These are phyloP conservation scores for Penicillium taxi DNA, from an alignment of 495 filamentous ascomycete species.

Conservation along the genomic window DNA sequence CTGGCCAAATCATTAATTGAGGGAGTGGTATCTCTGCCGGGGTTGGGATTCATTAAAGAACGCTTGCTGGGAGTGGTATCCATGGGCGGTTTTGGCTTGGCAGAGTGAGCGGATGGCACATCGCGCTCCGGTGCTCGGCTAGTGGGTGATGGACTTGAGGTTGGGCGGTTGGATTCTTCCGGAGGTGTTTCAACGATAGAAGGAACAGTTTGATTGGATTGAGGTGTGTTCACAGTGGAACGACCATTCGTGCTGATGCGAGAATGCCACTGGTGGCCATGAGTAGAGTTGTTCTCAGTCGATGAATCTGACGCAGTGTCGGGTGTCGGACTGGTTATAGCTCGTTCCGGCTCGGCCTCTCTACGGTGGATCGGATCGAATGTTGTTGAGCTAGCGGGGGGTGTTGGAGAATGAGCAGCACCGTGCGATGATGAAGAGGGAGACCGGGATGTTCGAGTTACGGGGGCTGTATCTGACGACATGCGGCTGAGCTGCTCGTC, in stretches of 20 bases:
- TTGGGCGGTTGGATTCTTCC: conserved; percentile 22
- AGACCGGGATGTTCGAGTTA: conserved; percentile 18
- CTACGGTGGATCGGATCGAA: conserved; percentile 25
- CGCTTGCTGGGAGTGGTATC: conserved; percentile 23
- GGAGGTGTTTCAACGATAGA: conserved; percentile 64
- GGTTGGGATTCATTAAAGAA: conserved; percentile 13
- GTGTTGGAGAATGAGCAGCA: conserved; percentile 15
- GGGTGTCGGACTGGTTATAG: conserved; percentile 1
- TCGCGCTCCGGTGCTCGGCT: conserved; percentile 50
- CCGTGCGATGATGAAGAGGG: conserved; percentile 21
- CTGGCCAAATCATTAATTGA: conserved; percentile 33
- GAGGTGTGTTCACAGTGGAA: conserved; percentile 32
- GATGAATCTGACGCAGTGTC: conserved; percentile 6
- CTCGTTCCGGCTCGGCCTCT: conserved; percentile 13
- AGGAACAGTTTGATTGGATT: conserved; percentile 45
- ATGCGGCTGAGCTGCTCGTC: conserved; percentile 56
- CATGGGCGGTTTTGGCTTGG: conserved; percentile 16
- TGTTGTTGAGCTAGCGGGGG: conserved; percentile 19
- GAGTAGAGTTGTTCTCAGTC: conserved; percentile 16
- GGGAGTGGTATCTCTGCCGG: conserved; percentile 22
- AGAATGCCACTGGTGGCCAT: conserved; percentile 37
- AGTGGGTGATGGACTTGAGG: conserved; percentile 27
- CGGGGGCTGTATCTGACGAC: conserved; percentile 61
- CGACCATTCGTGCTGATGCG: conserved; percentile 41
- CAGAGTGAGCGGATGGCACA: conserved; percentile 20